Base-by-base conservation (phyloP, 257 asterid genomes). In the Ocimum tenuiflorum region DNA sequence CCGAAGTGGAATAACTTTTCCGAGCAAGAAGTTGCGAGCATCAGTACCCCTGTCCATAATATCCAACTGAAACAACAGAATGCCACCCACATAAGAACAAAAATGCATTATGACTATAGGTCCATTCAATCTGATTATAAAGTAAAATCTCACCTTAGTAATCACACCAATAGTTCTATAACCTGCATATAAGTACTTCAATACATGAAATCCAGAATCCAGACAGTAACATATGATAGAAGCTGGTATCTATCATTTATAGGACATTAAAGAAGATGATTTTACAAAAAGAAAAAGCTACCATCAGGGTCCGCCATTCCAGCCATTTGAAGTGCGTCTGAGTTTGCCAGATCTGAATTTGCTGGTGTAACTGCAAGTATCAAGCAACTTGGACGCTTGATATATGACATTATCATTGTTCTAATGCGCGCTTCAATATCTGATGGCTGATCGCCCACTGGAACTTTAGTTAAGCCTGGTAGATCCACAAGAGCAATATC, bases 321-420 rank as follows among this genome's bases (percentile, higher is more conserved):
- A 91, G 99, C 97, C 86, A 94, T 88, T 80, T 94, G 99, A 73
- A 94, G 97, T 64, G 99, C 99, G 77, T 94, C 99, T 41, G 99
- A 94, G 78, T 88, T 94, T 36, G 96, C 96, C 58, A 94, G 73
- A 83, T 94, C 99, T 31, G 97, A 65, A 88, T 94, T 94, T 54
- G 96, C 99, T 19, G 99, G 99, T 4, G 97, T 84, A 33, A 94
- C 99, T 23, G 99, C 97, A 74, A 94, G 79, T 73, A 94, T 90
- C 60, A 94, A 67, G 73, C 97, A 89, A 71, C 85, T 82, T 48
- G 80, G 87, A 33, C 60, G 81, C 69, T 81, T 88, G 49, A 94
- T 94, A 55, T 79, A 82, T 1, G 96, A 77, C 97, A 85, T 90
- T 70, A 94, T 90, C 97, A 94, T 90, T 53, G 88, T 94, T 73